Evolutionary conservation across 1,284 basidiomycete species (phyloP).

Genomic region (Bondarzewia mesenterica): DNA sequence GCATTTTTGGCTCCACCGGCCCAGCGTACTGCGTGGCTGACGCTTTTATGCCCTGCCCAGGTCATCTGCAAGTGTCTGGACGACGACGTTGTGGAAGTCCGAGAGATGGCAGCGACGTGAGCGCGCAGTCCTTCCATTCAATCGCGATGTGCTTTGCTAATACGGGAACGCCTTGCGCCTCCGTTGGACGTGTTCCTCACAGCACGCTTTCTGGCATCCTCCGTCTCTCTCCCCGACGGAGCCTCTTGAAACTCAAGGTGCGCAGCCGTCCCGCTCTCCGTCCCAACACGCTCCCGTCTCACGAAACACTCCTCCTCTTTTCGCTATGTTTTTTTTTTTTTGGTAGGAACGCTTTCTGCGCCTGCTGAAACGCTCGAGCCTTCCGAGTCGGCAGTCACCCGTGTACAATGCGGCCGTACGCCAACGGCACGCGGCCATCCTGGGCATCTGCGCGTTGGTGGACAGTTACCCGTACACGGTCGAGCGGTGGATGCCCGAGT

Average conservation of each 20-base stretch:
- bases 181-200: not conserved
- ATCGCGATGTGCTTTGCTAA: not conserved
- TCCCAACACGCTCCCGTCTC: not conserved
- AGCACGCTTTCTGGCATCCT: conserved; percentile 77
- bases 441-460: conserved; percentile 73
- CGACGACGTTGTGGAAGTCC: conserved; percentile 68
- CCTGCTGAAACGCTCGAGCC: conserved; percentile 48
- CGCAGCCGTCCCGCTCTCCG: too few species aligned
- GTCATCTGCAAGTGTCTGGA: conserved; percentile 64
- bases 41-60: conserved; percentile 21
- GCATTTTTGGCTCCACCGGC: too few species aligned
- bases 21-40: conserved; percentile 19
- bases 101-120: conserved; percentile 65
- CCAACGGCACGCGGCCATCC: conserved; percentile 70
- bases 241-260: conserved; percentile 64
- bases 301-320: not conserved
- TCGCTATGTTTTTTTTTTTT: not conserved
- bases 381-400: conserved; percentile 49
- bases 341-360: conserved; percentile 59
- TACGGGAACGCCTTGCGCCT: too few species aligned
- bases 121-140: not conserved
- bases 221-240: conserved; percentile 70
- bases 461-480: conserved; percentile 83
- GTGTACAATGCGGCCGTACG: conserved; percentile 58
- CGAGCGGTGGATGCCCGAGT: conserved; percentile 77